phyloP scores from a whole-genome alignment of 768 basidiomycete genomes.

The Lactarius vividus region DNA sequence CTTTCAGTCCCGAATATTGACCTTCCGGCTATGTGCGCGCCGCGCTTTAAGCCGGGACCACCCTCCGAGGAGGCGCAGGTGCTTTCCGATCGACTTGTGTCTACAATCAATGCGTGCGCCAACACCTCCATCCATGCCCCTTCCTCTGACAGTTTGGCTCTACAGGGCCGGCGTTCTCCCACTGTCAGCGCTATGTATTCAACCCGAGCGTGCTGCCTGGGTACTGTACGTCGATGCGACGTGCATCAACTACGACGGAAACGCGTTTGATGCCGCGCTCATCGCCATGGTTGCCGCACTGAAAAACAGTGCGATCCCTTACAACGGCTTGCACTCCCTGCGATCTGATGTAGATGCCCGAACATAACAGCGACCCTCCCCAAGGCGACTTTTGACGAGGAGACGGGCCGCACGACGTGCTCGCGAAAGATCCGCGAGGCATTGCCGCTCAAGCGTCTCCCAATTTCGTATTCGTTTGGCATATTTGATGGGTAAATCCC shows the following conservation, averaged over 20 bases:
- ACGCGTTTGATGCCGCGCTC: constrained; percentile 87
- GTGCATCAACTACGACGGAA: constrained; percentile 98
- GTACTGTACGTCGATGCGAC: constrained; percentile 92
- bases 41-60: constrained; percentile 93
- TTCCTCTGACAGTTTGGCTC: constrained; percentile 8
- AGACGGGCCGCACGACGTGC: constrained; percentile 60
- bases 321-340: neutral
- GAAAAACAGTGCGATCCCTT: constrained; percentile 62
- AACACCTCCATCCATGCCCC: constrained; percentile 21
- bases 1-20: constrained; percentile 84
- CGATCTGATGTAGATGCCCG: neutral
- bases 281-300: constrained; percentile 87
- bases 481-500: constrained; percentile 72
- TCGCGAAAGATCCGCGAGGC: constrained; percentile 48
- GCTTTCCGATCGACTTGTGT: constrained; percentile 74
- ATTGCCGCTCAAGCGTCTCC: constrained; percentile 47
- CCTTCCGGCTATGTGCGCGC: constrained; percentile 88
- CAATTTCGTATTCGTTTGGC: constrained; percentile 65
- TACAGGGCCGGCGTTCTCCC: constrained; percentile 65
- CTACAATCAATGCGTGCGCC: constrained; percentile 71
- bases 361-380: constrained; percentile 59
- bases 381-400: constrained; percentile 66
- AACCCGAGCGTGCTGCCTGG: constrained; percentile 81
- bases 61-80: constrained; percentile 94
- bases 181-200: constrained; percentile 71